Evolutionary conservation across 1,139 yeast genomes (phyloP).

Genomic region (Taphrina deformans): DNA sequence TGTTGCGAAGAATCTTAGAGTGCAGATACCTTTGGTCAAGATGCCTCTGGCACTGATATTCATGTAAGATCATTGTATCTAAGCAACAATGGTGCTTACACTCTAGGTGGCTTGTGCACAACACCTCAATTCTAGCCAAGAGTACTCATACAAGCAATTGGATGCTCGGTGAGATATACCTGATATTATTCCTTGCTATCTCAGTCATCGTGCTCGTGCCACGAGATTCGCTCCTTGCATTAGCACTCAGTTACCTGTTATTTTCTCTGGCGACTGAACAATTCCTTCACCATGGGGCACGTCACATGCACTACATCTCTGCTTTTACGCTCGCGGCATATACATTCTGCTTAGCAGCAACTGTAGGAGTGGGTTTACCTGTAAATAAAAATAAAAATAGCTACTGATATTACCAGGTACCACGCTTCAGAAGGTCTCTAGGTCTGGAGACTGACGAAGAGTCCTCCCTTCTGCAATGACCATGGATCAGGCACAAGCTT

Average conservation of each 20-base stretch:
- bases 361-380: neutral
- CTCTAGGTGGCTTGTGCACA: constrained; percentile 10
- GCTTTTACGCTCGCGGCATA: constrained; percentile 12
- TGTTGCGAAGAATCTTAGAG: constrained; percentile 6
- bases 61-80: neutral
- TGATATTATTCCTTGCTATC: neutral
- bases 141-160: neutral
- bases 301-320: neutral
- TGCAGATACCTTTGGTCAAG: constrained; percentile 21
- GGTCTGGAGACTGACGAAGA: neutral
- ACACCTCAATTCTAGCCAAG: neutral
- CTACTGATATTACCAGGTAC: constrained; percentile 2
- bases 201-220: neutral
- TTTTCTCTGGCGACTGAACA: constrained; percentile 26
- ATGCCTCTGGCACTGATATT: constrained; percentile 20
- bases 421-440: constrained; percentile 7
- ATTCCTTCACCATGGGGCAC: neutral
- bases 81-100: neutral
- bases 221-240: constrained; percentile 17
- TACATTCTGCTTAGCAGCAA: neutral
- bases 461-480: neutral
- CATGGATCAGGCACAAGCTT: too few species aligned
- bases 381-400: neutral
- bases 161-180: neutral
- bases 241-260: constrained; percentile 9